phyloP scores from a whole-genome alignment of 2,329 filamentous ascomycete genomes.

The Xylariaceae sp. region DNA sequence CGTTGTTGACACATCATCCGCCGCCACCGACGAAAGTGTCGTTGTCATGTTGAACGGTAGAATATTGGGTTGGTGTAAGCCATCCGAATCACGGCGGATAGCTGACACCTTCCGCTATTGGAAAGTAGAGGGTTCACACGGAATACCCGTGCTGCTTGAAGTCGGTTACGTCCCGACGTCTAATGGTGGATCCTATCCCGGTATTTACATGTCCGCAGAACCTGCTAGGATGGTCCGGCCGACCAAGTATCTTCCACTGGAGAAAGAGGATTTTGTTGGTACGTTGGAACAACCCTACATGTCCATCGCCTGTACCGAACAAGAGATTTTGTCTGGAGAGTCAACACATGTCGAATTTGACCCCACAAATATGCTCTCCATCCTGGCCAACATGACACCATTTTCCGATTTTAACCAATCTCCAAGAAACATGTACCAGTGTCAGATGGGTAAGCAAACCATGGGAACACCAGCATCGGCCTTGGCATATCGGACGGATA shows the following conservation, averaged over 20 bases:
- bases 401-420: slow-evolving; percentile 99
- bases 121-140: slow-evolving; percentile 85
- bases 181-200: slow-evolving; percentile 89
- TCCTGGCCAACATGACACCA: slow-evolving; percentile 96
- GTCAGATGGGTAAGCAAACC: slow-evolving; percentile 98
- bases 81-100: slow-evolving; percentile 74
- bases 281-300: slow-evolving; percentile 97
- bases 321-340: slow-evolving; percentile 80
- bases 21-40: slow-evolving; percentile 76
- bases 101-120: slow-evolving; percentile 86
- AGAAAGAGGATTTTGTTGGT: slow-evolving; percentile 82
- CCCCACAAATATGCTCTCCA: slow-evolving; percentile 94
- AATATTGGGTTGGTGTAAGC: slow-evolving; percentile 85
- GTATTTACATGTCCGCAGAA: slow-evolving; percentile 87
- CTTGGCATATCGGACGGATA: slow-evolving; percentile 83
- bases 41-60: slow-evolving; percentile 86
- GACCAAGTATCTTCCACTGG: slow-evolving; percentile 84
- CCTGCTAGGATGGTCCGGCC: slow-evolving; percentile 84
- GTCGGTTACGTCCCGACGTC: slow-evolving; percentile 88
- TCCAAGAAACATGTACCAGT: slow-evolving; percentile 98
- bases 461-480: slow-evolving; percentile 95
- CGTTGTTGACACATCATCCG: slow-evolving; percentile 69
- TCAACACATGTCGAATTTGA: slow-evolving; percentile 92
- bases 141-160: slow-evolving; percentile 78
- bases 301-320: slow-evolving; percentile 89